Base-by-base conservation (phyloP, 106 monocot species). In the Acorus calamus region DNA sequence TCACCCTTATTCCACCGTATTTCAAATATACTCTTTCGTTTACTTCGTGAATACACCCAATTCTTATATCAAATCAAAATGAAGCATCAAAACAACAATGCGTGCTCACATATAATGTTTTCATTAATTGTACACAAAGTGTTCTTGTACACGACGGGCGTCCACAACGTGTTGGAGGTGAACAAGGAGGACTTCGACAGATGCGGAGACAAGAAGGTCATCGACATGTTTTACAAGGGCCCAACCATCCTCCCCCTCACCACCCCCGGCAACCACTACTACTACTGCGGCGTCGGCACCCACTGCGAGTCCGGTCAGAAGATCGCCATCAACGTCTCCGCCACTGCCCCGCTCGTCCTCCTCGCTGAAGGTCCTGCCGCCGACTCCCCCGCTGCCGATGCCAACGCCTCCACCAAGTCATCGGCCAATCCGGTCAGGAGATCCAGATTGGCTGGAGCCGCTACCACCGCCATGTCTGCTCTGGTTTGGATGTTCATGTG, bases 301-400 rank as follows among this genome's bases (percentile, higher is more conserved):
- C 86, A 89, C 73, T 94, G 93, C 52, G 81, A 86, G 70, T 61
- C 48, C 6, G 86, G 89, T 41, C 83, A 83, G 73, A 89, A 89
- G 77, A 74, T 94, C 5, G 63, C 62, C 59, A 73, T 94, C 74
- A 59, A 91, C 71, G 90, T 83, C 73, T 46, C 60, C 11, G 66
- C 71, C 44, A 62, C 65, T n/a, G 54, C 79, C 41, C 68, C 53
- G 47, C 61, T 61, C 6, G 74, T 68, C 44, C 79, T 28, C 79
- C 1, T 60, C 70, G 14, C 52, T 66, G 8, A 67, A 75, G 11
- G 74, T 67, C 9, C 65, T 69, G 9, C 44, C 67, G 46, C 52
- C 45, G 52, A 49, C 52, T 41, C 54, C 60, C 53, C 62, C 52
- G 55, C 72, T 6, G 57, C 10, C 50, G 28, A 28, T 28, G 28